Base-by-base conservation (phyloP, 768 basidiomycete species). In the Podaxis pistillaris region DNA sequence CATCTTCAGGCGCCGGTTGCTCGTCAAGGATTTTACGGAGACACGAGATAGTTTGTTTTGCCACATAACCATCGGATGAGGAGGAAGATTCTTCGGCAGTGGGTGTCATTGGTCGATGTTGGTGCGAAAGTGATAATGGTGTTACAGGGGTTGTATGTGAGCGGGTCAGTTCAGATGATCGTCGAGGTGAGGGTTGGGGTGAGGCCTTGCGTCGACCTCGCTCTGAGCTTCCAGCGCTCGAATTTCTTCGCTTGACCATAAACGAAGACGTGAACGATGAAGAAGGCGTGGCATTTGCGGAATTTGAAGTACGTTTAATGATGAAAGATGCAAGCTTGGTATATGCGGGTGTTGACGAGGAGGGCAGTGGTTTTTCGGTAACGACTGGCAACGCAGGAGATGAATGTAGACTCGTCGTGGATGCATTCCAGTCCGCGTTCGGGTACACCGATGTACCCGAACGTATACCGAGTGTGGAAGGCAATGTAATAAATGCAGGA, bases 21-120 rank as follows among this genome's bases (percentile, higher is more conserved):
- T 82, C 79, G 64, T 85, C 84, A 12, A 92, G 81, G 63, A 92
- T 92, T 69, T 85, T 88, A 63, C 90, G 84, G 24, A 92, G 77
- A 28, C 83, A 85, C 63, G 82, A 78, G 24, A 92, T 77, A 1
- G 90, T 88, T 62, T 78, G 85, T 67, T 87, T 88, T 2, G 85
- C 86, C 15, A 80, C 77, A 62, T 80, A 81, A 40, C 74, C 71
- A 62, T 86, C 84, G 4, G 85, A 85, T 0, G 83, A 82, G 0
- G 81, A 82, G 0, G 81, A 81, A 0, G 86, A 86, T 67, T 89
- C 86, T 63, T 89, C 88, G 0, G 80, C 78, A 0, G 84, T 79
- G 7, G 86, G 88, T 0, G 85, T 85, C 78, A 84, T 81, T 4
- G 75, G 69, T 1, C 83, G 75, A 41, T 57, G 40, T 6, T 57